Evolutionary conservation across 2,329 filamentous ascomycete genomes (phyloP), one percentile per base, ranked within the genome.

Genomic region (Colletotrichum lini): DNA sequence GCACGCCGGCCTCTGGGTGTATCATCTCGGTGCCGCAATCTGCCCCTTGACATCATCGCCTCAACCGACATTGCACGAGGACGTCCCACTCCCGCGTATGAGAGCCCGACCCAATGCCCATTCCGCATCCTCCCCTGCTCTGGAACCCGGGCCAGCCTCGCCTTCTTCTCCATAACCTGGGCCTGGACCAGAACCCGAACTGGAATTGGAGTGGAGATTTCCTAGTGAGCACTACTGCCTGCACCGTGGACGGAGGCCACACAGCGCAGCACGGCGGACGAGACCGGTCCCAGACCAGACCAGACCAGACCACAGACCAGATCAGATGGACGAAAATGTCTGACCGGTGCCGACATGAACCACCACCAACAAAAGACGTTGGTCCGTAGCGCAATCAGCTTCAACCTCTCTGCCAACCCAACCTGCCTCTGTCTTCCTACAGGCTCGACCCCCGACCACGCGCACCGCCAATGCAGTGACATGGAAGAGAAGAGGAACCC

Each of bases 11-110:
- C 21, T 38, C 7, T 38, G 30, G 44, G n/a, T 23, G 26, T 30
- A 38, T 38, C 18, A 40, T 40, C 52, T 38, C 35, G 16, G 23
- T 62, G 59, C 47, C 47, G 8, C 58, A 40, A 49, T 50, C 59
- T 23, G 59, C 38, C 45, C 45, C 56, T 68, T 69, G 69, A 64
- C 69, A 72, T 72, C 69, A 69, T 72, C 47, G 47, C 53, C 47
- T 40, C 58, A 68, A 56, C 59, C 69, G 47, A 60, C 54, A 44
- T 69, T 42, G 38, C 35, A 40, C 49, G 38, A 42, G 8, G 26
- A 44, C 21, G 59, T 58, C 21, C 58, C 65, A 47, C 40, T 49
- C 52, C 38, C 59, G 67, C 26, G 68, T 54, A 42, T 47, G 30
- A 49, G 65, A 68, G 42, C 42, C 57, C 40, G 56, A 67, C 54